Base-by-base conservation (phyloP, 345 rosid genomes). In the Corymbia maculata region DNA sequence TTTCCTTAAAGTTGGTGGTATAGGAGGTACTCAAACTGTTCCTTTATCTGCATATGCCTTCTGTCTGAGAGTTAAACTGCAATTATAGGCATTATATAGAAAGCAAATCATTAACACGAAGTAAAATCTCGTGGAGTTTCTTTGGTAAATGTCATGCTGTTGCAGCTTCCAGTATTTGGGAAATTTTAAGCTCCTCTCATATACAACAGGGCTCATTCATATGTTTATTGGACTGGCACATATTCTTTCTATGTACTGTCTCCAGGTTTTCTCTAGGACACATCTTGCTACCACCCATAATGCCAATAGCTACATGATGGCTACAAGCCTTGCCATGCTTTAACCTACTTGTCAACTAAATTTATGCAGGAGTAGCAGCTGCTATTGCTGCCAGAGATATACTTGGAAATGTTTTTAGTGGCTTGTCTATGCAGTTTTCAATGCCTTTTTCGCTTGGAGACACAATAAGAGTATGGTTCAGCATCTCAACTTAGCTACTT, bases 391-490 rank as follows among this genome's bases (percentile, higher is more conserved):
- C 98, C 22, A 93, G 88, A 92, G 98, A 98, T 57, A 68, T 97
- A 88, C 98, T 98, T 89, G 98, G 99, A 84, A 98, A 98, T 92
- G 95, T 98, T 89, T 94, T 98, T 70, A 96, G 97, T 92, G 99
- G 99, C 47, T 92, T 95, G 87, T 96, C 97, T 28, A 94, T 98
- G 94, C 98, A 96, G 89, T 96, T 97, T 89, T 95, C 97, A 7
- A 94, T 79, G 90, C 99, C 99, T 11, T 98, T 97, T 89, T 95
- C 99, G 3, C 90, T 98, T 88, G 99, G 99, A 88, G 99, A 98
- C 92, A 95, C 94, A 7, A 97, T 98, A 87, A 95, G 96, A 93
- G 99, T 96, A 93, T 90, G 95, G 91, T 87, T 59, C 64, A 45
- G 45, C n/a, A 5, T 75, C 61, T 55, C 26, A 75, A 17, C 82